phyloP scores from a whole-genome alignment of 768 basidiomycete species.

The Tylopilus vinaceipallidus region DNA sequence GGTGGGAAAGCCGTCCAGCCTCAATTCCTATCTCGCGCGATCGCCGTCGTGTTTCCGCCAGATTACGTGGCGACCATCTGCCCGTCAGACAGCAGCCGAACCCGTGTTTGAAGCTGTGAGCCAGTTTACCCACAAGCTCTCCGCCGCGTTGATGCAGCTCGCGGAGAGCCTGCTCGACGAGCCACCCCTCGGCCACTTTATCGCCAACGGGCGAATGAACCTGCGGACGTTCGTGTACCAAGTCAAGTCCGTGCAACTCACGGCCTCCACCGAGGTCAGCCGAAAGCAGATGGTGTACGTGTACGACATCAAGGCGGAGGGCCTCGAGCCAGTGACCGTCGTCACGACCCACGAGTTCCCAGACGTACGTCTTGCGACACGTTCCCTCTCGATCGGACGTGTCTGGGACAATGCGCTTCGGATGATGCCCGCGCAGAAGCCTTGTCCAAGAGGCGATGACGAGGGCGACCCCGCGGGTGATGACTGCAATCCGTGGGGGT shows the following conservation, averaged over 20 bases:
- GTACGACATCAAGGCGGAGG: slow-evolving; percentile 23
- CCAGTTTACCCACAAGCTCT: slow-evolving; percentile 15
- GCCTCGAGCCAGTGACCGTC: slow-evolving; percentile 16
- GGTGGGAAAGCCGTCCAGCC: slow-evolving; percentile 24
- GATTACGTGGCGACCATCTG: slow-evolving; percentile 7
- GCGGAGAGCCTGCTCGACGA: slow-evolving; percentile 21
- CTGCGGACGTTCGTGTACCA: slow-evolving; percentile 25
- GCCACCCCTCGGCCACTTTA: slow-evolving; percentile 29
- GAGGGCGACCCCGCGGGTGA: neutral
- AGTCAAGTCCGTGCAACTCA: slow-evolving; percentile 13
- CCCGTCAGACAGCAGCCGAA: neutral
- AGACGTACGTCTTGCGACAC: neutral
- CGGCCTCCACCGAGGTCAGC: slow-evolving; percentile 3
- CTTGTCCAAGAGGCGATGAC: neutral
- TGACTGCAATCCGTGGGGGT: slow-evolving; percentile 15
- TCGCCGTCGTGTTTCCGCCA: slow-evolving; percentile 26
- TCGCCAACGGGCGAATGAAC: slow-evolving; percentile 31
- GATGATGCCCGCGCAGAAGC: neutral
- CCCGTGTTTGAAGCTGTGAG: slow-evolving; percentile 14
- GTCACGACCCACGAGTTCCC: slow-evolving; percentile 13
- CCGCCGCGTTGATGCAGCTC: slow-evolving; percentile 11
- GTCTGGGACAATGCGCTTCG: slow-evolving; percentile 26
- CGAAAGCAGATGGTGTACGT: slow-evolving; percentile 11
- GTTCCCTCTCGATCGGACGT: slow-evolving; percentile 17
- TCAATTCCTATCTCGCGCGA: slow-evolving; percentile 27